Base-by-base conservation (phyloP, 1,139 yeast species). In the Diutina sp. region DNA sequence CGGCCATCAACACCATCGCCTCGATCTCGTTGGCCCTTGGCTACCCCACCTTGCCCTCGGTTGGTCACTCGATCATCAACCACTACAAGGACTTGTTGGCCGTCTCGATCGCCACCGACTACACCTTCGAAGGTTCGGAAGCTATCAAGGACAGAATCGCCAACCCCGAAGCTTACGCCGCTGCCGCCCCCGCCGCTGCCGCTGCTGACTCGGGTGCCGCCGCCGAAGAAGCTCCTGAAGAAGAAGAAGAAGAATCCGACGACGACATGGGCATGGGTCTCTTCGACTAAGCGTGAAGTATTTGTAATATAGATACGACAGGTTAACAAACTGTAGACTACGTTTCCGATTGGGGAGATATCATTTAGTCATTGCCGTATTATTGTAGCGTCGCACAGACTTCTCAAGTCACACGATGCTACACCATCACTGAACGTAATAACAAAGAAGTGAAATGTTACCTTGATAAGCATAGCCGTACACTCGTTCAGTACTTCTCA, bases 1-100 rank as follows among this genome's bases (percentile, higher is more conserved):
- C 91, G 65, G 99, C 99, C 71, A 83, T 93, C 77, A 82, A 83
- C 83, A 81, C 90, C 85, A 88, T 93, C 74, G 93, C 99, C 73
- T 84, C 96, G 69, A 82, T 93, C 77, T 93, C 99, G 65, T 84
- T 93, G 80, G 99, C 98, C 77, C 82, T 89, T 72, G 93, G 91
- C 77, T 91, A 93, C 96, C 99, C 99, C 85, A 93, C 99, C 74
- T 82, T 93, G 75, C 97, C 98, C 79, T 90, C 99, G 71, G 99
- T 93, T 74, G 93, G 96, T 76, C 99, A 93, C 96, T 85, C 95
- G 70, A 84, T 93, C 78, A 86, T 93, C 83, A 93, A 95, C 96
- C 85, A 89, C 85, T 93, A 95, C 95, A 93, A 95, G 95, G 87
- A 93, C 82, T 84, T 95, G 73, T 84, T 95, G 79, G 97, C 98